Evolutionary conservation across 768 basidiomycete species (phyloP), one percentile per base, ranked within the genome.

Genomic region (Podaxis carcinomalis): DNA sequence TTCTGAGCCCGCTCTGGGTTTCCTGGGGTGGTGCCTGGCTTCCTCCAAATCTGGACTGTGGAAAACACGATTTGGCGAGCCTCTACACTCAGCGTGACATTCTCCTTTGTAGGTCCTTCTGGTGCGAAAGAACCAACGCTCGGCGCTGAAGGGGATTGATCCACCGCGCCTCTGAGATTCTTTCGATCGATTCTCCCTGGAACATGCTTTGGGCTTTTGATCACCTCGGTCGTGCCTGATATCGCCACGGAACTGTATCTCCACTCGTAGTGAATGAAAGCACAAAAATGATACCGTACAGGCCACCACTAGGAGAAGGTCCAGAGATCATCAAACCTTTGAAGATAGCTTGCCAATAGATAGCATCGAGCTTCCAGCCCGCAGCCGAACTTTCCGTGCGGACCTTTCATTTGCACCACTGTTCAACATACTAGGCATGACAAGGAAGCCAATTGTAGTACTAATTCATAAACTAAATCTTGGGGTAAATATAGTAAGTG

Each of bases 21-120:
- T 68, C 53, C 74, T 69, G 14, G 86, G 67, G 27, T 78, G 71
- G 44, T 82, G 79, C 5, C 78, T 75, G 1, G 80, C 84, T 36
- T 83, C 80, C 57, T 86, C 85, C 9, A 81, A 82, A 1, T 86
- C 86, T 19, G 78, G 78, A 47, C 87, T 72, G 1, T 75, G 79
- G 44, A 89, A 72, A 32, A 32, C 13, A 67, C 80, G 59, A 75
- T 72, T 0, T 72, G 68, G 23, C 64, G 64, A 0, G 76, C 68
- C 0, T 72, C 61, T 23, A 80, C 68, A 25, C 82, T 70, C 39
- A 88, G 75, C 1, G 66, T 72, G n/a, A 84, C 82, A 25, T 77
- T 82, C 39, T 84, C 79, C 32, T 75, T 73, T 36, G 76, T 71
- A 14, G 87, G 67, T 4, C 83, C 85, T 52, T 74, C 75, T 40